A percentile compares a stretch with the other conserved stretches of the same genome.
These are phyloP conservation scores for Hypoxylon sp. DNA, from an alignment of 2,329 filamentous ascomycete species.

Conservation along the genomic window DNA sequence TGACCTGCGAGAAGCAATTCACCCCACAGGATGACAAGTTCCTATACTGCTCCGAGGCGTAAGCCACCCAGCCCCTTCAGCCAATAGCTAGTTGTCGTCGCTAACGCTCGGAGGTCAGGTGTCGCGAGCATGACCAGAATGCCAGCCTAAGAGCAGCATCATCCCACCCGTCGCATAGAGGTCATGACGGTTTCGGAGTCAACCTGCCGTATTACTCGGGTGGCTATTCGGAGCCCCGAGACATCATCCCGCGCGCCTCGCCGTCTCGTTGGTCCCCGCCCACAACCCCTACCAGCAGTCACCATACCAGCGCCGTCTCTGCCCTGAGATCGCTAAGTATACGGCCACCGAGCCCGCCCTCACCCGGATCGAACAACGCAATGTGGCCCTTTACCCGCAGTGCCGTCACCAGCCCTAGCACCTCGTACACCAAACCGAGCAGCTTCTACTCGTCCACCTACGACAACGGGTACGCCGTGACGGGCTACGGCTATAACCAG, in stretches of 20 bases:
- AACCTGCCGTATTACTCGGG: constrained; percentile 56
- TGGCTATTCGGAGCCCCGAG: constrained; percentile 61
- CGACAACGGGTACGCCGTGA: constrained; percentile 54
- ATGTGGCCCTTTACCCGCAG: constrained; percentile 65
- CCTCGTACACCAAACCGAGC: constrained; percentile 57
- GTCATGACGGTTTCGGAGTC: constrained; percentile 46
- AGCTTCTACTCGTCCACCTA: constrained; percentile 62
- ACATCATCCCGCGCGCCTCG: constrained; percentile 70
- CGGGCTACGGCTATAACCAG: constrained; percentile 48
- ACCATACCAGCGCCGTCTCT: constrained; percentile 61
- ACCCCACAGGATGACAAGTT: constrained; percentile 63
- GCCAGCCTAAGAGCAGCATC: constrained; percentile 45
- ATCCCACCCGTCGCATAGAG: constrained; percentile 40
- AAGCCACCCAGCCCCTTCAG: constrained; percentile 48
- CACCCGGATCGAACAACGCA: constrained; percentile 55
- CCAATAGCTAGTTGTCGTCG: constrained; percentile 34
- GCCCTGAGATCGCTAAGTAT: constrained; percentile 63
- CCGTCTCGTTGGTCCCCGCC: constrained; percentile 67
- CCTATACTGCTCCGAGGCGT: constrained; percentile 71
- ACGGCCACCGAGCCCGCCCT: constrained; percentile 63
- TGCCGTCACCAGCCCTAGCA: constrained; percentile 60
- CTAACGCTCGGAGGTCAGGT: constrained; percentile 51
- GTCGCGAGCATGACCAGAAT: constrained; percentile 61
- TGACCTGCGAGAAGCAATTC: constrained; percentile 74
- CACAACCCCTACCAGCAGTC: constrained; percentile 55